Evolutionary conservation across 306 rosid species (phyloP).

Genomic region (Glycyrrhiza uralensis): DNA sequence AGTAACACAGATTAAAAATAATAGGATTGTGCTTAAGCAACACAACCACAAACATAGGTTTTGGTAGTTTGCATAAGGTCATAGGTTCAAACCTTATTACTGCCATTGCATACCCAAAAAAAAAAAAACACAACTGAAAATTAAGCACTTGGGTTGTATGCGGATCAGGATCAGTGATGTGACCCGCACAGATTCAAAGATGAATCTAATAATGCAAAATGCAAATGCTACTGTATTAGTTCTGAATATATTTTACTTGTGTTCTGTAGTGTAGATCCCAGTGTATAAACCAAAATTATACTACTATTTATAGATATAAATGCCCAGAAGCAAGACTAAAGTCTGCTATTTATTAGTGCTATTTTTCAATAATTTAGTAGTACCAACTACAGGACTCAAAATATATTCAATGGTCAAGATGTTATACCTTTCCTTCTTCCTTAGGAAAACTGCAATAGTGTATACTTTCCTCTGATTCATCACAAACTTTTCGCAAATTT

Average conservation of each 20-base stretch:
- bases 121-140: too few relatives aligned
- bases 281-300: too few relatives aligned
- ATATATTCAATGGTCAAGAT: neutral
- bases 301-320: too few relatives aligned
- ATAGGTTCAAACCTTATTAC: too few relatives aligned
- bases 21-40: neutral
- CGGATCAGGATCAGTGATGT: neutral
- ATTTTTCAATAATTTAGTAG: neutral
- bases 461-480: conserved; percentile 73
- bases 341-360: neutral
- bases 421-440: conserved; percentile 78
- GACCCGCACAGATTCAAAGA: neutral
- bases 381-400: neutral
- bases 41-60: neutral
- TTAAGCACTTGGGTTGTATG: neutral
- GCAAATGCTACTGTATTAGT: too few relatives aligned
- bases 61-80: too few relatives aligned
- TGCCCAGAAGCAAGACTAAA: neutral
- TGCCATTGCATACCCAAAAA: too few relatives aligned
- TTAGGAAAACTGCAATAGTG: conserved; percentile 82
- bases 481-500: conserved; percentile 76
- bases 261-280: neutral
- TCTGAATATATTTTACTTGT: neutral
- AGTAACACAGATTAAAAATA: neutral
- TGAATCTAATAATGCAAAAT: too few relatives aligned